These are phyloP conservation scores for Lecanicillium sp. DNA, from an alignment of 2,329 filamentous ascomycete genomes.

Conservation along the genomic window DNA sequence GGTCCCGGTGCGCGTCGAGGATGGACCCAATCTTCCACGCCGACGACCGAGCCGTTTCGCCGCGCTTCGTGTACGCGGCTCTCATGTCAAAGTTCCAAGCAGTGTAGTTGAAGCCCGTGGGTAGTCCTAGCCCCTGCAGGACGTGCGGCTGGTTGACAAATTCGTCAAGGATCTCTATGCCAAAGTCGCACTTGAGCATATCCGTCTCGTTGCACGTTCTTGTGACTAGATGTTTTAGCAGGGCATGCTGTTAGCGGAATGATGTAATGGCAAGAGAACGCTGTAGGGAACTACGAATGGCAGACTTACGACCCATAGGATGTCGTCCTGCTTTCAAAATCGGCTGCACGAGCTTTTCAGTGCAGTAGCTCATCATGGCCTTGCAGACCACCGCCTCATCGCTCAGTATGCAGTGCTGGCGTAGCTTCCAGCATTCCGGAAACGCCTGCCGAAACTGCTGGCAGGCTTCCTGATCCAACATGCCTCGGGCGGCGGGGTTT, in stretches of 20 bases:
- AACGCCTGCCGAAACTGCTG: conserved; percentile 26
- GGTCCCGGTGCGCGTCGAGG: conserved; percentile 10
- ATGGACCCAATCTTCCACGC: conserved; percentile 9
- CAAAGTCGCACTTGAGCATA: no score
- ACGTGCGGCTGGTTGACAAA: conserved; percentile 16
- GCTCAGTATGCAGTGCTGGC: conserved; percentile 67
- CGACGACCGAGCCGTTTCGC: no score
- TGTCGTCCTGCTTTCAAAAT: no score
- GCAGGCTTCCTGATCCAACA: conserved; percentile 13
- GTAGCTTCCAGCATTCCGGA: conserved; percentile 34
- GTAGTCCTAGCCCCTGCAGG: conserved; percentile 13
- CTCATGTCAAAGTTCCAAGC: conserved; percentile 94
- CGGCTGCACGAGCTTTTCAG: no score
- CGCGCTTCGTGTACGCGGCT: conserved; percentile 32
- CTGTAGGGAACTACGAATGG: no score
- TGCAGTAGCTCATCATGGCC: no score
- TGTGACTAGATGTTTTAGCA: no score
- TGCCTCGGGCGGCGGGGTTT: conserved; percentile 6
- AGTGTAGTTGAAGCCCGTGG: conserved; percentile 71
- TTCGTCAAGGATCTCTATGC: conserved; percentile 14
- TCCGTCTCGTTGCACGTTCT: no score
- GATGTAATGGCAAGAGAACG: no score
- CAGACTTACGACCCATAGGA: no score
- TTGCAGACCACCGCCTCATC: conserved; percentile 78
- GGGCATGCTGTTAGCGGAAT: no score